These are phyloP conservation scores for Diaporthe destruens DNA, from an alignment of 2,329 filamentous ascomycete genomes.

Conservation along the genomic window DNA sequence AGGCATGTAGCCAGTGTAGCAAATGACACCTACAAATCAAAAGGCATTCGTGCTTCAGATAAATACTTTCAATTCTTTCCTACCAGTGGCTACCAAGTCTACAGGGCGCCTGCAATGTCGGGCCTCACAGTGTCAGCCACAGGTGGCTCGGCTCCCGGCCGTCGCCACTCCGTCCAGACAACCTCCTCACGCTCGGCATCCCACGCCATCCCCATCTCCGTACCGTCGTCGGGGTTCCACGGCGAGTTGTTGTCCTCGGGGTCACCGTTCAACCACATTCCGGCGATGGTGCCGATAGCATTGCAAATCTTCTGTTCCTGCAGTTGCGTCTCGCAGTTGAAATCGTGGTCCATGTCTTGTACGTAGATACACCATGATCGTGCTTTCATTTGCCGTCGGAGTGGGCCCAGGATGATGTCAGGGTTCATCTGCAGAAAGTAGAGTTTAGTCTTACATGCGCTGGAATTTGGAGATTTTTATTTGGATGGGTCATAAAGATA, in stretches of 20 bases:
- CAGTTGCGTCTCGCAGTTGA: neutral
- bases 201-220: neutral
- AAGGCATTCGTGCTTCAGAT: no score
- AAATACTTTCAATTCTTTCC: neutral
- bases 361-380: neutral
- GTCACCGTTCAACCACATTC: neutral
- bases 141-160: neutral
- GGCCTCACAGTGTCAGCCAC: neutral
- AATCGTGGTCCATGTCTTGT: neutral
- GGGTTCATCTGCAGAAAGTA: neutral
- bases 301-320: constrained; percentile 6
- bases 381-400: neutral
- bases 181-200: constrained; percentile 2
- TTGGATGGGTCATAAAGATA: neutral
- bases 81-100: no score
- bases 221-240: neutral
- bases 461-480: no score
- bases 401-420: neutral
- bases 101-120: neutral
- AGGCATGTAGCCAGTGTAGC: no score
- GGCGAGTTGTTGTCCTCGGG: neutral
- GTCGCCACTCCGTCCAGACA: constrained; percentile 7
- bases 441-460: neutral
- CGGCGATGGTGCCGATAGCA: neutral
- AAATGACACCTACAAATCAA: no score